Conservation (phyloP, 2,329 filamentous ascomycete species). For the Fusarium aywerte region DNA sequence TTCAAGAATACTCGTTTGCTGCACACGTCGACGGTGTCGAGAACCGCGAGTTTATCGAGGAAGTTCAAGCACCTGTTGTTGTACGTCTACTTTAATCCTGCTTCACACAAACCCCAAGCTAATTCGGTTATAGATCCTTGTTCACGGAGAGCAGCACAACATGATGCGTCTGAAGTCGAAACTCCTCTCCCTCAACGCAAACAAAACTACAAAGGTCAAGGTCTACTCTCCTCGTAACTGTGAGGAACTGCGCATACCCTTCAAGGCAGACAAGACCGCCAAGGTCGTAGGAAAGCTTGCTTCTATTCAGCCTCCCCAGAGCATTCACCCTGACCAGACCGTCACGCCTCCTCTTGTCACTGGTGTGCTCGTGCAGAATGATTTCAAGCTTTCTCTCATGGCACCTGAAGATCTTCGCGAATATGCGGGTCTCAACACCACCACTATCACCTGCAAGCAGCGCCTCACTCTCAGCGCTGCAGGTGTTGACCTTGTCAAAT, state of each 20-base stretch:
- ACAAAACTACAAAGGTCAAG: conserved; percentile 84
- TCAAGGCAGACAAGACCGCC: conserved; percentile 93
- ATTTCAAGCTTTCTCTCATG: conserved; percentile 98
- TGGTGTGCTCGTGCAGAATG: conserved; percentile 94
- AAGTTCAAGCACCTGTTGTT: conserved; percentile 90
- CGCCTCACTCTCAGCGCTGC: conserved; percentile 88
- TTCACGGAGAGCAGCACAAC: conserved; percentile 96
- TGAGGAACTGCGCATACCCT: conserved; percentile 93
- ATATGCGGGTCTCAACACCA: conserved; percentile 96
- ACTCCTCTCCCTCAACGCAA: conserved; percentile 88
- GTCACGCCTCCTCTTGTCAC: conserved; percentile 70
- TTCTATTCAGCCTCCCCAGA: conserved; percentile 75
- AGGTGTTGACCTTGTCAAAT: conserved; percentile 89
- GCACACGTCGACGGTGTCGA: conserved; percentile 96
- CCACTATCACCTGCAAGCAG: conserved; percentile 92
- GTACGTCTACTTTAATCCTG: conserved; percentile 64
- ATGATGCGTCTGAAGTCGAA: conserved; percentile 98
- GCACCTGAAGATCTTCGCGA: conserved; percentile 94
- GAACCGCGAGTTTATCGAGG: conserved; percentile 96
- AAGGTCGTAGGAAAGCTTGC: conserved; percentile 97
- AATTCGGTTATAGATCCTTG: conserved; percentile 75
- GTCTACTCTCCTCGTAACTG: conserved; percentile 95
- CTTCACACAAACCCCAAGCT: not conserved
- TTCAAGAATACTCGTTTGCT: conserved; percentile 94
- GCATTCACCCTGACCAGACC: conserved; percentile 33